Percentiles rank a stretch among this genome's conserved stretches.
Conservation (phyloP, 768 basidiomycete species). For the Xerocomellus intermedius region DNA sequence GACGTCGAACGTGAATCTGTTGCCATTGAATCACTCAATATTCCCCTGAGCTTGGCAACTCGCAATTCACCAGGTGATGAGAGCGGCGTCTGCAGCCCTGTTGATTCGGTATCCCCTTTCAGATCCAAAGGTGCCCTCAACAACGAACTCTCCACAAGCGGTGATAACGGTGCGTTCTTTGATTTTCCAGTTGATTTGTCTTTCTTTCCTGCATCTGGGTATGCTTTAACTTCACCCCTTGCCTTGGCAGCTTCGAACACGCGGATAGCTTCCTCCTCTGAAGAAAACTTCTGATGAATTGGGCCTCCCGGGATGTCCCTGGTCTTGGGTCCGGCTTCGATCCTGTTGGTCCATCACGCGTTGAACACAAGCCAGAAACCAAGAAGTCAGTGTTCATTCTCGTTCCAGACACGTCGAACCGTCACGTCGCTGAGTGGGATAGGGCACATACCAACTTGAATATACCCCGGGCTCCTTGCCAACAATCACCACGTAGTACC, state of each 20-base stretch:
- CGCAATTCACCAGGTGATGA: constrained; percentile 1
- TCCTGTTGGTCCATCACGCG: constrained; percentile 35
- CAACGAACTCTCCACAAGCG: constrained; percentile 15
- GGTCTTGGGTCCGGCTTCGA: constrained; percentile 44
- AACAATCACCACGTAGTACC: constrained; percentile 30
- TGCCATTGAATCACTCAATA: constrained; percentile 7
- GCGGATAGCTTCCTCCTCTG: constrained; percentile 41
- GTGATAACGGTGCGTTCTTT: constrained; percentile 15
- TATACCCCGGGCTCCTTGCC: constrained; percentile 33
- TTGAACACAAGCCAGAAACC: constrained; percentile 6
- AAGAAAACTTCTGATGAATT: constrained; percentile 42
- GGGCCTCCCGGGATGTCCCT: constrained; percentile 42
- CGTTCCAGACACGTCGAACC: constrained; percentile 7
- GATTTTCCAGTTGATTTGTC: background rate
- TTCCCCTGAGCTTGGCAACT: constrained; percentile 6
- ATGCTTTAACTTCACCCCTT: constrained; percentile 29
- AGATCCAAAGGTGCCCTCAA: constrained; percentile 11
- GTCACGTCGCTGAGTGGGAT: constrained; percentile 3
- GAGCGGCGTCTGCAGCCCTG: background rate
- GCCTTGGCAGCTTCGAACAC: constrained; percentile 30
- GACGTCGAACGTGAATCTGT: constrained; percentile 3
- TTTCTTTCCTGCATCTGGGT: constrained; percentile 3
- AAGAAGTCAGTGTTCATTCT: constrained; percentile 28
- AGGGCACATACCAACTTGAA: constrained; percentile 22
- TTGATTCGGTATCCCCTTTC: background rate